Percentiles rank a stretch among this genome's conserved stretches.
Conservation (phyloP, 2,329 filamentous ascomycete genomes). For the Sarocladium oryzae region DNA sequence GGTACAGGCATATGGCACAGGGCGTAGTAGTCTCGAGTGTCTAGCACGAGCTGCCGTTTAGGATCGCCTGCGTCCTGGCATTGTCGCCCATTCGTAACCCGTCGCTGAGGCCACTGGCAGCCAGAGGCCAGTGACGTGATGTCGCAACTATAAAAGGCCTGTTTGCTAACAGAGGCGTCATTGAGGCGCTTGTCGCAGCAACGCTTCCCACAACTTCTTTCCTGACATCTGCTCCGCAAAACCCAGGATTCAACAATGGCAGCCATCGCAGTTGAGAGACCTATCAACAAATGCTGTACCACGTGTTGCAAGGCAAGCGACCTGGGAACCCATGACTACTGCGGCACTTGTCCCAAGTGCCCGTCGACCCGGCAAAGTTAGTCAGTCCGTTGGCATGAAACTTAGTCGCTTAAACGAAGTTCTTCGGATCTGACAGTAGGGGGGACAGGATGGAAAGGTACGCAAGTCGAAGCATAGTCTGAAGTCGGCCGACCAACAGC, state of each 20-base stretch:
- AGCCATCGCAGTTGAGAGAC: constrained; percentile 13
- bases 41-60: background rate
- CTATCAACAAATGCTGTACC: constrained; percentile 21
- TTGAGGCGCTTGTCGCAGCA: too few relatives aligned
- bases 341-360: constrained; percentile 24
- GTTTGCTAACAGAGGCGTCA: background rate
- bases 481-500: too few relatives aligned
- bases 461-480: too few relatives aligned
- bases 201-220: too few relatives aligned
- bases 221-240: background rate
- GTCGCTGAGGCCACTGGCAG: background rate
- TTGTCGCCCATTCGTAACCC: background rate
- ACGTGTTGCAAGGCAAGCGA: constrained; percentile 25
- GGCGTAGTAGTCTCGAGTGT: background rate
- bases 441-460: too few relatives aligned
- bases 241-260: constrained; percentile 15
- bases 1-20: background rate
- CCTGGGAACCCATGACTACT: constrained; percentile 26
- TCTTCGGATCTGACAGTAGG: background rate
- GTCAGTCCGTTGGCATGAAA: background rate
- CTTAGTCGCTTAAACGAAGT: background rate
- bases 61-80: background rate
- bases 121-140: background rate
- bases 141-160: background rate
- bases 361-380: too few relatives aligned